Evolutionary conservation across 148 eudicot genomes (phyloP).

Genomic region (Amaranthus palmeri): DNA sequence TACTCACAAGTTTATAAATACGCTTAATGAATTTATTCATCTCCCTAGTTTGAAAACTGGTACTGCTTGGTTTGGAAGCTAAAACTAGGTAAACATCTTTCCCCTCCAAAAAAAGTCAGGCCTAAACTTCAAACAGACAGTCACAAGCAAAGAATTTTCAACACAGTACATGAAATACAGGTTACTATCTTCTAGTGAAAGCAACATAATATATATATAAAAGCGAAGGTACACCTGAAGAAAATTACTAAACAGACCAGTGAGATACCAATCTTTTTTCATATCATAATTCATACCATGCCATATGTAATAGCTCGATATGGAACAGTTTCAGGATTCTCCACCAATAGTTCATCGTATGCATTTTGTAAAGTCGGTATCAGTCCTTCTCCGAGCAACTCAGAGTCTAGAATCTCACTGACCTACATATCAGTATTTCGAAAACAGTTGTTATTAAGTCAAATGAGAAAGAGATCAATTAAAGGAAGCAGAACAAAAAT

Average conservation of each 20-base stretch:
- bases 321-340: conserved; percentile 67
- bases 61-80: no score
- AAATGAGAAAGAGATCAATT: not conserved
- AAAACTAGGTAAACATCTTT: not conserved
- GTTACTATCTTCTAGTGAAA: not conserved
- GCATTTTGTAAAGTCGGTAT: conserved; percentile 91
- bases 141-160: not conserved
- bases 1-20: no score
- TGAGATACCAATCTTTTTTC: not conserved
- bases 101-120: not conserved
- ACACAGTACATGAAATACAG: not conserved
- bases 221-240: not conserved
- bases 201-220: not conserved
- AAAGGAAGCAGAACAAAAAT: no score
- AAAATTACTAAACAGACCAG: not conserved
- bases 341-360: conserved; percentile 71
- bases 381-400: conserved; percentile 86
- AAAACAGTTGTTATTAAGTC: not conserved
- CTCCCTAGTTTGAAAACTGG: no score
- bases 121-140: not conserved
- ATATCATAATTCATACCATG: conserved; percentile 42
- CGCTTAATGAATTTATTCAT: no score
- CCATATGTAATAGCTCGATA: conserved; percentile 73
- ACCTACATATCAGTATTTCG: conserved; percentile 41
- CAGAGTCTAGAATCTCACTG: conserved; percentile 94